phyloP scores from a whole-genome alignment of 768 basidiomycete species.

The Coprinopsis strossmayeri region DNA sequence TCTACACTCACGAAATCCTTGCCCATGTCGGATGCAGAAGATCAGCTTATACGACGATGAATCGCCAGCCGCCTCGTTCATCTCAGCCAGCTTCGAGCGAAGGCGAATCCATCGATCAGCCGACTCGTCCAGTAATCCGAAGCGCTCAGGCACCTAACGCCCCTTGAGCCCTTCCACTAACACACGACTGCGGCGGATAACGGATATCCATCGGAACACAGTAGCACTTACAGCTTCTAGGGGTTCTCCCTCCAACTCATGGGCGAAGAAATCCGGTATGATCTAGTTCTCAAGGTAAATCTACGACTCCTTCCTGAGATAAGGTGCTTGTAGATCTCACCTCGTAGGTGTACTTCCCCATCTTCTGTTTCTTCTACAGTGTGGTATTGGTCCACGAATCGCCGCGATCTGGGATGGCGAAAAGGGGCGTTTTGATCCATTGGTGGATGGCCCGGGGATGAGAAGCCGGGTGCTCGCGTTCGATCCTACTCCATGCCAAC shows the following conservation, averaged over 20 bases:
- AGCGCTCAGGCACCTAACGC: conserved; percentile 49
- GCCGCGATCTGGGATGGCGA: no score
- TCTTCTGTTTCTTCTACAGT: background rate
- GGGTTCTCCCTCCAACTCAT: background rate
- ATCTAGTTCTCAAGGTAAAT: conserved; percentile 6
- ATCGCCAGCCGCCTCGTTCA: conserved; percentile 38
- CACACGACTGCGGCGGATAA: no score
- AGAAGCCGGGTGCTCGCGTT: no score
- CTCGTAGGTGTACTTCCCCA: conserved; percentile 1
- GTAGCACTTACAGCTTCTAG: background rate
- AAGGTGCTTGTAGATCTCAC: background rate
- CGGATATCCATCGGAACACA: conserved; percentile 4
- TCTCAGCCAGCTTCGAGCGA: conserved; percentile 27
- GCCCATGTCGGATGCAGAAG: conserved; percentile 62
- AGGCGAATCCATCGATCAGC: conserved; percentile 46
- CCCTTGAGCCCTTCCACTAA: no score
- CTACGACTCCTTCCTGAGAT: background rate
- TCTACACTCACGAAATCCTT: conserved; percentile 59
- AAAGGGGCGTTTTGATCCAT: no score
- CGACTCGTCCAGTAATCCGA: conserved; percentile 51
- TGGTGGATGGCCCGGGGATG: no score
- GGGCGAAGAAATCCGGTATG: conserved; percentile 6
- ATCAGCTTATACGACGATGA: conserved; percentile 50
- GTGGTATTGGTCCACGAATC: no score
- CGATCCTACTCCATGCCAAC: no score